Evolutionary conservation across 2,329 filamentous ascomycete species (phyloP), one percentile per base, ranked within the genome.

Genomic region (Pestalotiopsis sp.): DNA sequence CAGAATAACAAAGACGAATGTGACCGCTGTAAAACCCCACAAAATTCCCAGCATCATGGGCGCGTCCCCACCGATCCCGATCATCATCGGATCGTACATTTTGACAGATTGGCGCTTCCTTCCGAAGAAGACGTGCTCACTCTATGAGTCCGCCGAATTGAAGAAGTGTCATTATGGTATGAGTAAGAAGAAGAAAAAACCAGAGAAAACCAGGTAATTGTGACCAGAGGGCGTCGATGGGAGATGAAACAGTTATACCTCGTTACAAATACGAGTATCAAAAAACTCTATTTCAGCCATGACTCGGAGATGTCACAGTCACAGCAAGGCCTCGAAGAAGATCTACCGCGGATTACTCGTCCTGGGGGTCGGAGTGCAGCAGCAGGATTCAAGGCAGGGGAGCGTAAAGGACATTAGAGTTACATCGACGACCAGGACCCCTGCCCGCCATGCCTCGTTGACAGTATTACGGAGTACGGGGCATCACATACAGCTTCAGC

Each of bases 61-160:
- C 2, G 38, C 66, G 13, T 67, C 66, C 12, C 66, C 66, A 31
- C 66, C 66, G 11, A 67, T 67, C 7, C 38, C 61, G 36, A 38
- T 58, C n/a, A 67, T 67, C 14, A 58, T 12, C 38, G 66, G 49
- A 17, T 45, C 31, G 4, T 13, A 38, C 41, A 63, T 52, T n/a
- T 52, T 20, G 45, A 9, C 17, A n/a, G 27, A 31, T 31, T 31
- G 27, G 27, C 27, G 27, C 27, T 31, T 31, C 27, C 27, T 31
- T 31, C 27, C 27, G 27, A 31, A 7, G 17, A 52, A 52, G 45
- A n/a, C 14, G 45, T n/a, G 45, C 17, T n/a, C 7, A 52, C 17
- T 52, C 17, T 17, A 31, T 31, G 14, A 17, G 7, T 17, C 45
- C 13, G 17, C 45, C 45, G 3, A 7, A 17, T 3, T 9, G n/a